Conservation (phyloP, 371 early-diverging fungal species). For the Mycotypha africana region DNA sequence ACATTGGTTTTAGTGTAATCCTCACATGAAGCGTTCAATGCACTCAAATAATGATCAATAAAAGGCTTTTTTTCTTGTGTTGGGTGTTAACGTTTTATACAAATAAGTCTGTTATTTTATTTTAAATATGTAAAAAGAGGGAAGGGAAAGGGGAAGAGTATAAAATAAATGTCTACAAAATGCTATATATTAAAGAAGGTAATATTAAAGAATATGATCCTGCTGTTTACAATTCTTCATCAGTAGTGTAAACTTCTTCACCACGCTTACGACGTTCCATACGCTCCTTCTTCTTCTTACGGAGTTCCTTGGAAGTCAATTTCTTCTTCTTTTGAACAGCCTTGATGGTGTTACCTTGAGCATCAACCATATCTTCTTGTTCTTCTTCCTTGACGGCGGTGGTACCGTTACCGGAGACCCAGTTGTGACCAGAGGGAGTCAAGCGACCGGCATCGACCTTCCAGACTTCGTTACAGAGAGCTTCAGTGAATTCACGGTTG, state of each 20-base stretch:
- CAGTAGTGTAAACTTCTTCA: conserved; percentile 48
- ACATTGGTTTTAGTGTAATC: no score
- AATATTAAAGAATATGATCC: no score
- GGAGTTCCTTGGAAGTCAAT: conserved; percentile 43
- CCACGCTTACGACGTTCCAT: conserved; percentile 55
- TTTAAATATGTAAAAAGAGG: background rate
- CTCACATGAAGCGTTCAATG: no score
- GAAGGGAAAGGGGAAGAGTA: background rate
- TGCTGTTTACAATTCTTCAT: conserved; percentile 42
- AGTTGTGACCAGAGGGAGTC: conserved; percentile 48
- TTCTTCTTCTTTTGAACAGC: conserved; percentile 44
- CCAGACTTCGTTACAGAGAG: conserved; percentile 69
- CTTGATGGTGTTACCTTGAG: conserved; percentile 48
- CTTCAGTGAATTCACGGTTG: conserved; percentile 69
- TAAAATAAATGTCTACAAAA: background rate
- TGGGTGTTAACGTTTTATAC: no score
- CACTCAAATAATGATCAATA: no score
- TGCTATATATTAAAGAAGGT: background rate
- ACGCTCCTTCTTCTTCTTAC: conserved; percentile 56
- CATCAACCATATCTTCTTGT: conserved; percentile 41
- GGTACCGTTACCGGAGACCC: conserved; percentile 45
- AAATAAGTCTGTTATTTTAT: no score
- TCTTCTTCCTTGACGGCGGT: conserved; percentile 34
- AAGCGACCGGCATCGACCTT: conserved; percentile 68
- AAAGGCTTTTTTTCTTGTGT: no score